Base-by-base conservation (phyloP, 169 alveolate genomes). In the Theileria luwenshuni region DNA sequence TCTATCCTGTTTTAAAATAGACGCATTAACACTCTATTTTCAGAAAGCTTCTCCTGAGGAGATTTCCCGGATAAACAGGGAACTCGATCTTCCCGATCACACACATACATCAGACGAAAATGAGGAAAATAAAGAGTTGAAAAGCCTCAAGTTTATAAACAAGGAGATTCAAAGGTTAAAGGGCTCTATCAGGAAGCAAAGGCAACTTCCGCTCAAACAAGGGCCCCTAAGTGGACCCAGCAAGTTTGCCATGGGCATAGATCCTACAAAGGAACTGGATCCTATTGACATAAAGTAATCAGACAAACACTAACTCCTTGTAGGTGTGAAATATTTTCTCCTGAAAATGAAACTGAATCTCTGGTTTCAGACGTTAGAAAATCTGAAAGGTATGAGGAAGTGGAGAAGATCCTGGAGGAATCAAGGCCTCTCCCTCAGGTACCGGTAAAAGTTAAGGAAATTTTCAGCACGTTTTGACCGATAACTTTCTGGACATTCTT, bases 291-390 rank as follows among this genome's bases (percentile, higher is more conserved):
- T 79, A 19, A 71, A 74, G 83, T 77, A 43, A 30, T 64, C 41
- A 35, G 17, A 0, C 23, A 0, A 2, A 0, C 1, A 33, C 19
- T 41, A n/a, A 25, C 32, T 38, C n/a, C 7, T 0, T 41, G 25
- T 49, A 79, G 87, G 62, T 60, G 28, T 43, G 72, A 63, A 13
- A 35, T 81, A 45, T 81, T 81, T 58, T 72, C 65, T 28, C 25
- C 54, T 0, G 68, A 70, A 17, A 80, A 56, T 17, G 89, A 81
- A 35, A 30, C 81, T 7, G 70, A 33, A 8, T 60, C 89, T 12
- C 62, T 81, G 62, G 85, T 74, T n/a, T 59, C 77, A 25, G 89
- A 81, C 47, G 81, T 81, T 10, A 70, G 59, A 49, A 81, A 81
- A 8, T 84, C 89, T 10, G 19, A 61, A 2, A 75, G 63, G 8